These are phyloP conservation scores for Casuarina cunninghamiana DNA, from an alignment of 306 rosid species.

Conservation along the genomic window DNA sequence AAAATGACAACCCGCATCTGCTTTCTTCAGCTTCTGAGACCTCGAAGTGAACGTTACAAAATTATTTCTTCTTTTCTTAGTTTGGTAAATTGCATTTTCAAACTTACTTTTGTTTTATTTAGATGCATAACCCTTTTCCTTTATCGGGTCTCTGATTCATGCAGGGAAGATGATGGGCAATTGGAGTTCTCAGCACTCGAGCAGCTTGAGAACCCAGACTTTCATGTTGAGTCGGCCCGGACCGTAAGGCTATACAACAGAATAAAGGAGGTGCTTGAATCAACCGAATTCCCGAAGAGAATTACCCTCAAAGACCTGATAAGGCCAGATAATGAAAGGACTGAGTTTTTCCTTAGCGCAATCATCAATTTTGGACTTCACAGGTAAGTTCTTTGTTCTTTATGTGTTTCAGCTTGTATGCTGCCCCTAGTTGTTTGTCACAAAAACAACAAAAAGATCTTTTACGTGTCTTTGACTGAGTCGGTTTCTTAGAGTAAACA, in stretches of 20 bases:
- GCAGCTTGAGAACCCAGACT: conserved; percentile 74
- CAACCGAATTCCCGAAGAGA: conserved; percentile 53
- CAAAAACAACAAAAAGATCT: background rate
- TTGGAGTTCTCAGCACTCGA: conserved; percentile 71
- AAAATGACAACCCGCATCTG: background rate
- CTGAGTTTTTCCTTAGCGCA: conserved; percentile 66
- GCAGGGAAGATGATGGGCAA: conserved; percentile 74
- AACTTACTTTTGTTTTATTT: conserved; percentile 6
- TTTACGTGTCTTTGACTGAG: background rate
- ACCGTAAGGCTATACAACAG: conserved; percentile 40
- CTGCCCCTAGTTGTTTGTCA: background rate
- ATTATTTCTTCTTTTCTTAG: background rate
- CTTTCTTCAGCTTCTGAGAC: background rate
- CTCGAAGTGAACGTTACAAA: background rate
- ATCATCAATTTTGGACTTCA: conserved; percentile 65
- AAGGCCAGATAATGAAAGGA: conserved; percentile 55
- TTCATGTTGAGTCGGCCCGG: conserved; percentile 50
- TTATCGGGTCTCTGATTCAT: conserved; percentile 7
- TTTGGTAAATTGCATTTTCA: background rate
- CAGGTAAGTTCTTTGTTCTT: conserved; percentile 40
- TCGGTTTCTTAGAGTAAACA: background rate
- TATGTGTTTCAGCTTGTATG: background rate
- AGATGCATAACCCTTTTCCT: background rate
- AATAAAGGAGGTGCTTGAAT: conserved; percentile 54
- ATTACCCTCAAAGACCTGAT: conserved; percentile 65